Percentiles rank a stretch among this genome's conserved stretches.
These are phyloP conservation scores for Pseudofabraea citricarpa DNA, from an alignment of 2,329 filamentous ascomycete genomes.

Conservation along the genomic window DNA sequence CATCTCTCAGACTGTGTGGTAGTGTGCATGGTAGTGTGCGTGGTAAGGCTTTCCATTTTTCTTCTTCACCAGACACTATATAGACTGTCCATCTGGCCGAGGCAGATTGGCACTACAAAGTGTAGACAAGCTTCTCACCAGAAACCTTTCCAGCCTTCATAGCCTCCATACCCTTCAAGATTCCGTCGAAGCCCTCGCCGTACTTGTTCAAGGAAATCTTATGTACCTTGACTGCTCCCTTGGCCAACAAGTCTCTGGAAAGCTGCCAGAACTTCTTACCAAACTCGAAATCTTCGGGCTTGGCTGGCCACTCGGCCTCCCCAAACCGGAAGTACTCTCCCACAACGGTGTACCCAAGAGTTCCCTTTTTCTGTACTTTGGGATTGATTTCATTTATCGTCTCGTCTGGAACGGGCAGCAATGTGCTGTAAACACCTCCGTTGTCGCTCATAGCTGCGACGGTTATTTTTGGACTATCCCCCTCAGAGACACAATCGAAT, in stretches of 20 bases:
- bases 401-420: slow-evolving; percentile 34
- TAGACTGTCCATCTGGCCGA: too few species aligned
- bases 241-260: slow-evolving; percentile 27
- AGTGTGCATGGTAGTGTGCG: too few species aligned
- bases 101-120: too few species aligned
- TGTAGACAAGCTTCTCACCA: slow-evolving; percentile 41
- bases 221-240: slow-evolving; percentile 33
- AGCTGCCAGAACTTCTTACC: slow-evolving; percentile 34
- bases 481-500: slow-evolving; percentile 44
- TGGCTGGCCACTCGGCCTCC: slow-evolving; percentile 10
- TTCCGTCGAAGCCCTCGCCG: slow-evolving; percentile 25
- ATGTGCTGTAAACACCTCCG: slow-evolving; percentile 33
- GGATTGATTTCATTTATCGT: slow-evolving; percentile 38
- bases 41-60: too few species aligned
- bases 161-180: slow-evolving; percentile 21
- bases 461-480: slow-evolving; percentile 29
- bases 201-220: slow-evolving; percentile 20
- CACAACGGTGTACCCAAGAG: slow-evolving; percentile 36
- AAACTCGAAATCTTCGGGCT: slow-evolving; percentile 30
- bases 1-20: too few species aligned
- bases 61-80: too few species aligned
- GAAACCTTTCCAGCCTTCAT: slow-evolving; percentile 29
- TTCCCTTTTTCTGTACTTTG: slow-evolving; percentile 19
- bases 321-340: slow-evolving; percentile 31
- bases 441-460: slow-evolving; percentile 33